Evolutionary conservation across 176 grass and related monocot species (phyloP), one percentile per base, ranked within the genome.

Genomic region (Guadua angustifolia): DNA sequence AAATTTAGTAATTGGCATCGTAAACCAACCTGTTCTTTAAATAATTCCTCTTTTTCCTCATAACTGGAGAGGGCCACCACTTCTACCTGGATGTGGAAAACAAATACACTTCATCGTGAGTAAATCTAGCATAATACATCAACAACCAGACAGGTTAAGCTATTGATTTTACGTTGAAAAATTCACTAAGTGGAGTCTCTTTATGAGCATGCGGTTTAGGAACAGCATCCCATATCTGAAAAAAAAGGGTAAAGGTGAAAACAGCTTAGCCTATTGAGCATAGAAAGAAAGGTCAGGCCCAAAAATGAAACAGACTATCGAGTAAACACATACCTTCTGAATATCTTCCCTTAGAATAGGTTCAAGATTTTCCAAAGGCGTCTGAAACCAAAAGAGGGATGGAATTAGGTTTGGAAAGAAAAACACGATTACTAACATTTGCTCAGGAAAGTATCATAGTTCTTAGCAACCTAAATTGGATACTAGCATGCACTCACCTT

Each of bases 181-280:
- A 98, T 78, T 98, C 96, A 81, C 91, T 86, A 64, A 98, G 85
- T 67, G 85, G 96, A 79, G 96, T 98, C 71, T 98, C 96, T 91
- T 94, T 93, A 73, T 94, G 93, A 74, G 91, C 91, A 87, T 92
- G 87, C 61, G 96, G 96, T 73, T 98, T 98, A 73, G 95, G 88
- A 88, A 98, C 93, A 83, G 60, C 69, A 79, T 98, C 96, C 96
- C 93, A 98, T 84, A 98, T 98, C 96, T 98, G 91, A 73, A 93
- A 78, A 47, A 88, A 75, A 66, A 64, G 5, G 15, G 29, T n/a
- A n/a, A n/a, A 2, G 51, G 69, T 51, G 49, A 77, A 62, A 92
- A 66, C 24, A 64, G 44, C 16, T 90, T 59, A 86, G n/a, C 51
- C 43, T 40, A 78, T 5, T 50, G 15, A 78, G 40, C 82, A 72